Base-by-base conservation (phyloP, 495 filamentous ascomycete genomes). In the Hyaloscypha variabilis region DNA sequence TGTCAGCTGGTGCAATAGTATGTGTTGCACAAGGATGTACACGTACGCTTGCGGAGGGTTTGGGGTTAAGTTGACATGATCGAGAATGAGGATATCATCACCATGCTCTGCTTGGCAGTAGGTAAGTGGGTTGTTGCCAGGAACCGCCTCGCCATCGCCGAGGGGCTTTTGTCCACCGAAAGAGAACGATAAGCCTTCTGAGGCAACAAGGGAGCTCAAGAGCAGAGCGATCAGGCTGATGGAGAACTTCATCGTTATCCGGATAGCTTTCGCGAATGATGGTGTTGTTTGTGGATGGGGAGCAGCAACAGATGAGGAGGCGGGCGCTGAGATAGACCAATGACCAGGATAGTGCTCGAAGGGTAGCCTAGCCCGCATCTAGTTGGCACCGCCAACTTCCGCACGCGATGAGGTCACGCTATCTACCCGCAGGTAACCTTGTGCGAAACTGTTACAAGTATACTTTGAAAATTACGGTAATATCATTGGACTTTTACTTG, bases 1-100 rank as follows among this genome's bases (percentile, higher is more conserved):
- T 14, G 28, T 57, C 21, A 58, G 23, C 34, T 60, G 65, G 63
- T 50, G 60, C 8, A 53, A 21, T 25, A 34, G n/a, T 14, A 28
- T 10, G 14, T 24, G 31, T n/a, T 21, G 34, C 39, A 50, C 17
- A 49, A 42, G 57, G 31, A 14, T 34, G 8, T 25, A n/a, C 25
- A 87, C 93, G 62, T 88, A 98, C 95, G 93, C 77, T 71, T 83
- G 64, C 24, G 95, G 95, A 24, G 95, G 95, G 74, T 99, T 98
- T 6, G 95, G 95, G 11, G 75, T 67, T 64, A 99, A 71, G 71
- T 96, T 83, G 25, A 98, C 92, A 31, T 86, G 82, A 36, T 96
- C 78, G 65, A 99, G 93, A 8, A 82, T 71, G 66, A 97, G 81
- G 4, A 71, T 49, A 65, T 86, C 82, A 68, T 92, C 76, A 29